These are phyloP conservation scores for Lojkania enalia DNA, from an alignment of 2,329 filamentous ascomycete genomes.

Conservation along the genomic window DNA sequence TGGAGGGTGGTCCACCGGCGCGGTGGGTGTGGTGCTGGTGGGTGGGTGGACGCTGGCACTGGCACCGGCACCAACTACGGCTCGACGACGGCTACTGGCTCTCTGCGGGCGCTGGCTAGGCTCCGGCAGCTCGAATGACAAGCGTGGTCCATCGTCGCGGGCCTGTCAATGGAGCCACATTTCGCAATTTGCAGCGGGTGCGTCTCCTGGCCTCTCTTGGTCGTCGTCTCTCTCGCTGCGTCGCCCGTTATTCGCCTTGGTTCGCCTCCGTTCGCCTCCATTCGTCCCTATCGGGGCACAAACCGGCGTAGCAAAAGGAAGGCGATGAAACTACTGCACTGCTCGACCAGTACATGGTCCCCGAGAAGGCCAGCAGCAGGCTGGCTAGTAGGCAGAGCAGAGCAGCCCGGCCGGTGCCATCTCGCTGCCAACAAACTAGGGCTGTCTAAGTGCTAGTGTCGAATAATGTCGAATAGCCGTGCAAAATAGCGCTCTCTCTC, in stretches of 20 bases:
- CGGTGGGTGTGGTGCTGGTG: slow-evolving; percentile 1
- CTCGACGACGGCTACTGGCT: too few relatives aligned
- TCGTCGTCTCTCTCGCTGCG: too few relatives aligned
- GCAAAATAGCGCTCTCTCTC: slow-evolving; percentile 1
- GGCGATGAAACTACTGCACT: too few relatives aligned
- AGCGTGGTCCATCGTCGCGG: slow-evolving; percentile 35
- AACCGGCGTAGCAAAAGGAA: slow-evolving; percentile 18
- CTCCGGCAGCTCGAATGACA: slow-evolving; percentile 38
- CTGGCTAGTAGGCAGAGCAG: not conserved
- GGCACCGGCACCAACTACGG: too few relatives aligned
- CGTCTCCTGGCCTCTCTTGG: too few relatives aligned
- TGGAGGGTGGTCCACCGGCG: slow-evolving; percentile 7
- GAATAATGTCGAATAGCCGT: slow-evolving; percentile 1
- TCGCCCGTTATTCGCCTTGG: not conserved
- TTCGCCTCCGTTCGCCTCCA: slow-evolving; percentile 8
- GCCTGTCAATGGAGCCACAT: slow-evolving; percentile 40
- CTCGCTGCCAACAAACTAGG: not conserved
- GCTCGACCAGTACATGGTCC: too few relatives aligned
- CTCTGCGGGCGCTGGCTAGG: slow-evolving; percentile 17
- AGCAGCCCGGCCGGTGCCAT: not conserved
- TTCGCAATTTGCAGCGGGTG: slow-evolving; percentile 25
- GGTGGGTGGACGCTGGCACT: not conserved
- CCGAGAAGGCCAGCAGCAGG: not conserved
- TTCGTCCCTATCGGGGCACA: slow-evolving; percentile 14
- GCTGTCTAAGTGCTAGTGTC: too few relatives aligned